Evolutionary conservation across 139 green algal species (phyloP).

Genomic region (Chlamydomonas incerta): DNA sequence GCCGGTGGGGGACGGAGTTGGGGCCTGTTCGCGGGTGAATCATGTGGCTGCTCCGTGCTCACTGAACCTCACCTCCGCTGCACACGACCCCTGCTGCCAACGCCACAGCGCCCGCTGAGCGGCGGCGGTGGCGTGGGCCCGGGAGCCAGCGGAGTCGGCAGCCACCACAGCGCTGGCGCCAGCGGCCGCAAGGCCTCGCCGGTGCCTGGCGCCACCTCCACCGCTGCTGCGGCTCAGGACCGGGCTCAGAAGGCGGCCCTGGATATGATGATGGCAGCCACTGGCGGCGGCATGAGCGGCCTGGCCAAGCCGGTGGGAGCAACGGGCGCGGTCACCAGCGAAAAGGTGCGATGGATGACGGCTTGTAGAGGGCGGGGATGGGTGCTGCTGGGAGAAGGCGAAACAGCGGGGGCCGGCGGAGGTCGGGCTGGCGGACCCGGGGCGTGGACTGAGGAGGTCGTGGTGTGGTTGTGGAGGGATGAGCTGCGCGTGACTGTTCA

Average conservation of each 20-base stretch:
- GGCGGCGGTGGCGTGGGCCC: background rate
- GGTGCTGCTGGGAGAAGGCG: background rate
- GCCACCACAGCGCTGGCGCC: too few relatives aligned
- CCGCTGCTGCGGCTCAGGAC: conserved; percentile 22
- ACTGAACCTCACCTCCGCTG: too few relatives aligned
- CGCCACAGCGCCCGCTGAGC: background rate
- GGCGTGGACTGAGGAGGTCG: background rate
- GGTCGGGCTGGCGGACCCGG: background rate
- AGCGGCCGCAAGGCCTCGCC: background rate
- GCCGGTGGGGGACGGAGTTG: too few relatives aligned
- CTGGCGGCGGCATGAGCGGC: background rate
- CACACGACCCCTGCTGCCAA: background rate
- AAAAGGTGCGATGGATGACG: background rate
- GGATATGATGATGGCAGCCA: conserved; percentile 29
- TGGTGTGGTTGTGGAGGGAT: too few relatives aligned
- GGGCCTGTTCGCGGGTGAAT: too few relatives aligned
- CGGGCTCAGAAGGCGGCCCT: conserved; percentile 28
- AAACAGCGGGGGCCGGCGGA: background rate
- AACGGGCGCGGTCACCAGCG: too few relatives aligned
- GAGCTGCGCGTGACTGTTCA: too few relatives aligned
- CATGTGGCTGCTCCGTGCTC: too few relatives aligned
- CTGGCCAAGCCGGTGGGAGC: conserved; percentile 4
- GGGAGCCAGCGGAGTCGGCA: too few relatives aligned
- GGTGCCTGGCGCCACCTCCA: background rate
- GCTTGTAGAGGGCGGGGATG: background rate